Conservation (phyloP, 352 stramenopile genomes). For the Globisporangium lucens region DNA sequence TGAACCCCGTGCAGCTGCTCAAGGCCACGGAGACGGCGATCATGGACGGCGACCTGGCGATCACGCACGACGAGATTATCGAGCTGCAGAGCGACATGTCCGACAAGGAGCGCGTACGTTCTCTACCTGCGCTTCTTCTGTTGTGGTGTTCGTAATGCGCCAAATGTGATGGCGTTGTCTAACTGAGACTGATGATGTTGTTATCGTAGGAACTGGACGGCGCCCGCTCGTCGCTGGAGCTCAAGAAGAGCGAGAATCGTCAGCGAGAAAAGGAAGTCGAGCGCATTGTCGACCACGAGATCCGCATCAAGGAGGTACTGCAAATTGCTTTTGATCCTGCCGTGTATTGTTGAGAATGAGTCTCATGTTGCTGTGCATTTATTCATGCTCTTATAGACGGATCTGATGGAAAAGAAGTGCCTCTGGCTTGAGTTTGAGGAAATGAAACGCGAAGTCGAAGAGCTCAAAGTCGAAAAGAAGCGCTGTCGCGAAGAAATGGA, state of each 20-base stretch:
- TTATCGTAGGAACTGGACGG: slow-evolving; percentile 57
- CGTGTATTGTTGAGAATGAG: too few relatives aligned
- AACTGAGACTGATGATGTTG: not conserved
- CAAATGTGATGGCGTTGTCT: not conserved
- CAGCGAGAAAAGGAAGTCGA: slow-evolving; percentile 85
- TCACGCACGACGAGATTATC: slow-evolving; percentile 77
- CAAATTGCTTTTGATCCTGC: not conserved
- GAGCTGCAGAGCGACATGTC: slow-evolving; percentile 72
- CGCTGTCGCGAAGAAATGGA: slow-evolving; percentile 63
- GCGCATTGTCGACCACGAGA: slow-evolving; percentile 79
- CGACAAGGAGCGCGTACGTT: slow-evolving; percentile 59
- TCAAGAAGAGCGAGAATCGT: slow-evolving; percentile 82
- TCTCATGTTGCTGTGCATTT: not conserved
- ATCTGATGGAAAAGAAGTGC: slow-evolving; percentile 85
- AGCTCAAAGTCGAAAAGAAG: slow-evolving; percentile 67
- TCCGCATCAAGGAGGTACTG: slow-evolving; percentile 66
- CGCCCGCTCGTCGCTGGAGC: slow-evolving; percentile 54
- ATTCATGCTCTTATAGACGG: slow-evolving; percentile 35
- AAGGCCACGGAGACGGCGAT: slow-evolving; percentile 80
- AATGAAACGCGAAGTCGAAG: slow-evolving; percentile 60
- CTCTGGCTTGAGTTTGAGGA: slow-evolving; percentile 85
- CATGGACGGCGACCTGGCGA: slow-evolving; percentile 61
- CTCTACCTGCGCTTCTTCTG: not conserved
- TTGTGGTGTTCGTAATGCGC: not conserved
- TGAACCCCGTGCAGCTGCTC: slow-evolving; percentile 76